Evolutionary conservation across 345 rosid genomes (phyloP).

Genomic region (Citrus sinensis): DNA sequence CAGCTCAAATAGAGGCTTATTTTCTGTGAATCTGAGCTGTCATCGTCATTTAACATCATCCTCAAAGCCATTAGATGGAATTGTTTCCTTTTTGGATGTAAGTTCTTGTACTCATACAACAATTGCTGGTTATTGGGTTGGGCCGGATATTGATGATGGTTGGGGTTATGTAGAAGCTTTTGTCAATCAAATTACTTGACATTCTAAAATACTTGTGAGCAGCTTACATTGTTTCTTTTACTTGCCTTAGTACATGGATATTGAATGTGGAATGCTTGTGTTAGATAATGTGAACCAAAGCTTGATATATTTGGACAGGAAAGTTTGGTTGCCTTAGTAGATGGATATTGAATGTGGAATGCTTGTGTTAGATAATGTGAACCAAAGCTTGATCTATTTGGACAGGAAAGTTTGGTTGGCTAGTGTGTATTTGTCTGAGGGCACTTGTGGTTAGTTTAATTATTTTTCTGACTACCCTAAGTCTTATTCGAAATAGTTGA

Average conservation of each 20-base stretch:
- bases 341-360: conserved; percentile 13
- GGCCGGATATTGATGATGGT: conserved; percentile 73
- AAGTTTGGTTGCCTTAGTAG: not conserved
- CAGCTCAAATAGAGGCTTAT: conserved; percentile 19
- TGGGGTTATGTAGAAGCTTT: conserved; percentile 72
- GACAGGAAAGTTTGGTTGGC: not conserved
- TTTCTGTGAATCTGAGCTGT: conserved; percentile 20
- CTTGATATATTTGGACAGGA: not conserved
- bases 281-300: not conserved
- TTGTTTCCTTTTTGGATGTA: conserved; percentile 27
- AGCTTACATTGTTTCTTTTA: not conserved
- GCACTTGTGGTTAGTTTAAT: not conserved
- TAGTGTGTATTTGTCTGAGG: not conserved
- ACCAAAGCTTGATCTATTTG: not conserved
- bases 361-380: not conserved
- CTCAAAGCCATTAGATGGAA: conserved; percentile 22
- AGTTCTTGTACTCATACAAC: conserved; percentile 32
- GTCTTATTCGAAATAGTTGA: no score
- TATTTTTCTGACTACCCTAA: not conserved
- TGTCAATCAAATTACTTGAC: conserved; percentile 32
- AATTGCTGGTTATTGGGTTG: conserved; percentile 64
- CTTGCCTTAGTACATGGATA: conserved; percentile 2
- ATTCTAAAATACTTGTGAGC: not conserved
- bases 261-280: conserved; percentile 13
- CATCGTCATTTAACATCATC: conserved; percentile 11